Evolutionary conservation across 345 rosid genomes (phyloP).

Genomic region (Punica granatum): DNA sequence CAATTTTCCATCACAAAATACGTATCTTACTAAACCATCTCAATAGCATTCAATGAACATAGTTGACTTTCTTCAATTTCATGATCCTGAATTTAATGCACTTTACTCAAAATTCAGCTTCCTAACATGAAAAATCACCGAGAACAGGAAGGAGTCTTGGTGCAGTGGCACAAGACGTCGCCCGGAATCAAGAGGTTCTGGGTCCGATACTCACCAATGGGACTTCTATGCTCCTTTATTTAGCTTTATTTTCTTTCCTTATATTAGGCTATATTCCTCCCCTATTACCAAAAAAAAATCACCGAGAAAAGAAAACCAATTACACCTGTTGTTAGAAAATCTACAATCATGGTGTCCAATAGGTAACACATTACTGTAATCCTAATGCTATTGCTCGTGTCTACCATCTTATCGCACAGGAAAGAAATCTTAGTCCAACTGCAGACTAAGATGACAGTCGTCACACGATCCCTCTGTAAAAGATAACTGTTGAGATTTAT

Average conservation of each 20-base stretch:
- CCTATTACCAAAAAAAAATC: too few species aligned
- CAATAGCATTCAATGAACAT: background rate
- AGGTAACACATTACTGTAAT: background rate
- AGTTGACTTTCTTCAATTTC: background rate
- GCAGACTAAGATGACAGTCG: background rate
- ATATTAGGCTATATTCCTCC: too few species aligned
- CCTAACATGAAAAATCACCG: too few species aligned
- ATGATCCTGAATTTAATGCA: background rate
- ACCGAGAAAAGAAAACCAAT: too few species aligned
- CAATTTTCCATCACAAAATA: too few species aligned
- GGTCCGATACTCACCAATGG: too few species aligned
- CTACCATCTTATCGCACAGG: background rate
- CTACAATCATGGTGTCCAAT: background rate
- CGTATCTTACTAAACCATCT: background rate
- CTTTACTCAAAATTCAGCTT: background rate
- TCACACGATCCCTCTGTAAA: background rate
- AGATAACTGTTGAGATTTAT: background rate
- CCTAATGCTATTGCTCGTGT: background rate
- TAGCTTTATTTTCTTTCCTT: too few species aligned
- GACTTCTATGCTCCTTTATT: too few species aligned
- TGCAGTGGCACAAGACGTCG: too few species aligned
- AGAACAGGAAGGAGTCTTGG: too few species aligned
- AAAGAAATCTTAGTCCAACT: background rate
- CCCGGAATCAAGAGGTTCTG: too few species aligned
- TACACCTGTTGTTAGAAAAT: background rate